Base-by-base conservation (phyloP, 176 grass and related monocot genomes). In the Melocanna baccifera region DNA sequence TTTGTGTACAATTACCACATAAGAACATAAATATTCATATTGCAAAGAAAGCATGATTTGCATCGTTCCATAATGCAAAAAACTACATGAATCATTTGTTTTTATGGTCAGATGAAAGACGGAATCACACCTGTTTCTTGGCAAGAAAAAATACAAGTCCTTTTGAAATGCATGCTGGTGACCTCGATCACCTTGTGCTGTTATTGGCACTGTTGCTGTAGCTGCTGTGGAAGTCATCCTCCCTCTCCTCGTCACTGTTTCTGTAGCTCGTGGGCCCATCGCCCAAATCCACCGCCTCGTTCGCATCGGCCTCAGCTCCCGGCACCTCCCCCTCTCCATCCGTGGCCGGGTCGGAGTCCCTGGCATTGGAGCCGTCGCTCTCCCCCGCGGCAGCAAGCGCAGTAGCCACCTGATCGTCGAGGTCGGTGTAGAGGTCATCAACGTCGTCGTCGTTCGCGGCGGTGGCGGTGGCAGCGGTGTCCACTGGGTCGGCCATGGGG, bases 61-160 rank as follows among this genome's bases (percentile, higher is more conserved):
- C 65, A 68, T 10, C 3, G 20, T 32, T 34, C 7, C 25, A 65
- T 86, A 47, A 9, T 22, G 57, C 15, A 81, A 1, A 82, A 63
- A 20, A 56, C 22, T 48, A 66, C 10, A 79, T 6, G 41, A 72
- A 18, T 70, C 52, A 23, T 43, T 47, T 41, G 30, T 40, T 81
- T 74, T 69, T 76, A 32, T 30, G 48, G 58, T 78, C 28, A 64
- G 57, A 25, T 30, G 13, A 37, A n/a, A 84, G 41, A 59, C 61
- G 30, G 19, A 43, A 86, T 30, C 29, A 41, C 52, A 97, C 94
- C 91, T 88, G 66, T 93, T 94, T 81, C 89, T 91, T 61, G 91
- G 87, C 70, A 91, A 86, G 82, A 83, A 84, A 75, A 97, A 93
- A 88, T 72, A 75, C 57, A 55, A 80, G 62, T 86, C 89, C 30